phyloP scores from a whole-genome alignment of 2,329 filamentous ascomycete genomes.

The Colletotrichum coccodes region DNA sequence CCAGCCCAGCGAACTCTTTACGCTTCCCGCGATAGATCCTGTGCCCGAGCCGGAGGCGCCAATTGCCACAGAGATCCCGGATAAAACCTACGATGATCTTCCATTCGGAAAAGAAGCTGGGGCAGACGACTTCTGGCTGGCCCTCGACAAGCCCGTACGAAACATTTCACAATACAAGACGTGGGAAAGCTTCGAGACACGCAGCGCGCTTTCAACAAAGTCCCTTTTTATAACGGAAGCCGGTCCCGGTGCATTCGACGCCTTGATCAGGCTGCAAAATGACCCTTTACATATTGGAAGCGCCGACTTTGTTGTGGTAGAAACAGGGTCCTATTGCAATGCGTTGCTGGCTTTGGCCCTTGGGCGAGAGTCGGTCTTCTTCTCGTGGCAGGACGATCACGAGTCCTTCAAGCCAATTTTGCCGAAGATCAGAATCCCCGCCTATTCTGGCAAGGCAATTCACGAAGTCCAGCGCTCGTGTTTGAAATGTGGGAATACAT shows the following conservation, averaged over 20 bases:
- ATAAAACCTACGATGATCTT: slow-evolving; percentile 36
- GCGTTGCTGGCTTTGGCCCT: slow-evolving; percentile 75
- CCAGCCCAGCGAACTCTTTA: slow-evolving; percentile 53
- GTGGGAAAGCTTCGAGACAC: slow-evolving; percentile 74
- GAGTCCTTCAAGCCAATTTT: slow-evolving; percentile 62
- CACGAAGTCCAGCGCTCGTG: slow-evolving; percentile 58
- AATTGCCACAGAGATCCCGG: background rate
- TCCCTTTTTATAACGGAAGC: slow-evolving; percentile 75
- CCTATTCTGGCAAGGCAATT: slow-evolving; percentile 63
- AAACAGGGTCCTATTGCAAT: slow-evolving; percentile 59
- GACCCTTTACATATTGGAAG: slow-evolving; percentile 53
- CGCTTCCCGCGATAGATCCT: slow-evolving; percentile 41
- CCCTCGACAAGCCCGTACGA: slow-evolving; percentile 43
- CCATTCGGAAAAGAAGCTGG: slow-evolving; percentile 4
- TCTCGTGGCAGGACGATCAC: slow-evolving; percentile 65
- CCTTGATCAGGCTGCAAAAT: slow-evolving; percentile 57
- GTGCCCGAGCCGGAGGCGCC: slow-evolving; percentile 34
- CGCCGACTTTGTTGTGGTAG: slow-evolving; percentile 53
- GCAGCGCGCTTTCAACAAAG: slow-evolving; percentile 47
- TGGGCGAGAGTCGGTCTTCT: slow-evolving; percentile 78
- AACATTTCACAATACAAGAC: slow-evolving; percentile 62
- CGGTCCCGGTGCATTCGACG: slow-evolving; percentile 73
- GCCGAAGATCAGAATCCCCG: slow-evolving; percentile 61
- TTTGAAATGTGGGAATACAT: slow-evolving; percentile 57
- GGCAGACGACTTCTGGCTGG: slow-evolving; percentile 59